Percentiles rank a stretch among this genome's conserved stretches.
Conservation (phyloP, 2,329 filamentous ascomycete species). For the Chaetomiaceae sp. region DNA sequence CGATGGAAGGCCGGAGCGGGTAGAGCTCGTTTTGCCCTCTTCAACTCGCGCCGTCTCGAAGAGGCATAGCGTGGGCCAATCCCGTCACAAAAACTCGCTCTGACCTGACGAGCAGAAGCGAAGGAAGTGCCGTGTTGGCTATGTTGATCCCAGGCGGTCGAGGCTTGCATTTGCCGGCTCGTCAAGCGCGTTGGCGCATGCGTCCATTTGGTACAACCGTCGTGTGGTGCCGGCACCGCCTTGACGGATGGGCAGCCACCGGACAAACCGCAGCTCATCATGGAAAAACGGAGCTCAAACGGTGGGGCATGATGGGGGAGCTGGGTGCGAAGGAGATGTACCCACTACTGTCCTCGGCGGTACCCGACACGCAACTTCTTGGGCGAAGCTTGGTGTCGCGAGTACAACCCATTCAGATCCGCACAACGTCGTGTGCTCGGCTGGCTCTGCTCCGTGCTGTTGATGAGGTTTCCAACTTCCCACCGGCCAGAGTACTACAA, state of each 20-base stretch:
- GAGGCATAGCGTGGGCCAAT: neutral
- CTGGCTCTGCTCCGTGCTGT: neutral
- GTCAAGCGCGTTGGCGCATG: neutral
- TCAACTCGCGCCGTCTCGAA: neutral
- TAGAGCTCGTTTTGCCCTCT: neutral
- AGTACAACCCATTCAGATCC: conserved; percentile 1
- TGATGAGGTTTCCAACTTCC: neutral
- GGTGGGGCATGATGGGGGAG: too few relatives aligned
- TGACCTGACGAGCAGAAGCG: conserved; percentile 2
- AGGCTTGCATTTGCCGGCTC: conserved; percentile 9
- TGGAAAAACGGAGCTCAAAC: conserved; percentile 18
- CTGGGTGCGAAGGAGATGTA: conserved; percentile 13
- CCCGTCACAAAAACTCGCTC: neutral
- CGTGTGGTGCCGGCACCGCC: neutral
- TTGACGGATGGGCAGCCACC: too few relatives aligned
- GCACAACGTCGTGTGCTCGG: neutral
- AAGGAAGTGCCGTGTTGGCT: conserved; percentile 8
- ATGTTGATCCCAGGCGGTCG: neutral
- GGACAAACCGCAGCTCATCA: neutral
- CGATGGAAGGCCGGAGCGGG: neutral
- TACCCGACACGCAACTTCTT: neutral
- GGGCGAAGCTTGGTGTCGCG: neutral
- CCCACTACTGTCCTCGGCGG: conserved; percentile 15
- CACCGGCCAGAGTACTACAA: too few relatives aligned
- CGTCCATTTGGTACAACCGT: neutral